Conservation (phyloP, 2,329 filamentous ascomycete species). For the Onygenales sp. region DNA sequence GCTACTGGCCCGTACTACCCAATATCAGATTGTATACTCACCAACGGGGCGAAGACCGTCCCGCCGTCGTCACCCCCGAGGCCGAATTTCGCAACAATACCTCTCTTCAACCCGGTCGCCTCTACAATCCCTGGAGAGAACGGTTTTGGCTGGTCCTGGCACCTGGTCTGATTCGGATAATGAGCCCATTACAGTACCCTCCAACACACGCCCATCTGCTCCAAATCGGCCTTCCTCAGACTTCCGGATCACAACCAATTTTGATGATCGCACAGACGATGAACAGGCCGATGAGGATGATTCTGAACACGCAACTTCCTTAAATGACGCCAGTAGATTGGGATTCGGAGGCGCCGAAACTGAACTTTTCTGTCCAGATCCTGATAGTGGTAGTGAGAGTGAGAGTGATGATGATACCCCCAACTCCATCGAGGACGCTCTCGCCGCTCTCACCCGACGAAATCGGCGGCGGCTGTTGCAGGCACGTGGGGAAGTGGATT, state of each 20-base stretch:
- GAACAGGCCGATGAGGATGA: conserved; percentile 25
- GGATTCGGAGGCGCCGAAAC: conserved; percentile 10
- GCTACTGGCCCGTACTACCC: conserved; percentile 60
- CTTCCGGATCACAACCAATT: conserved; percentile 27
- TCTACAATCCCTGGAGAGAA: conserved; percentile 24
- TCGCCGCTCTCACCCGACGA: conserved; percentile 19
- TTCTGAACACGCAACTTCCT: conserved; percentile 15
- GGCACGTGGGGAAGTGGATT: conserved; percentile 6
- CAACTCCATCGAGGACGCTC: conserved; percentile 11
- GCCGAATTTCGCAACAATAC: conserved; percentile 32
- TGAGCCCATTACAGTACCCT: conserved; percentile 11
- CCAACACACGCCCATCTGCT: neutral
- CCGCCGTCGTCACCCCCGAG: conserved; percentile 19
- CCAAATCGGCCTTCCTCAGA: conserved; percentile 9
- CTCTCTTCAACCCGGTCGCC: conserved; percentile 28
- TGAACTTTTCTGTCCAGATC: neutral
- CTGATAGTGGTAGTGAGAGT: conserved; percentile 9
- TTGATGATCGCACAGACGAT: conserved; percentile 29
- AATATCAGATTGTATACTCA: conserved; percentile 64
- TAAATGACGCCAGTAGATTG: conserved; percentile 19
- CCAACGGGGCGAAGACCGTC: conserved; percentile 17
- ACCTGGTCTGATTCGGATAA: conserved; percentile 18
- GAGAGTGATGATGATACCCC: conserved; percentile 15
- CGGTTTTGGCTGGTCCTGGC: conserved; percentile 15
- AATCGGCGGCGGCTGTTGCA: conserved; percentile 16